phyloP scores from a whole-genome alignment of 805 yeast genomes.

The Lipomyces lipofer region DNA sequence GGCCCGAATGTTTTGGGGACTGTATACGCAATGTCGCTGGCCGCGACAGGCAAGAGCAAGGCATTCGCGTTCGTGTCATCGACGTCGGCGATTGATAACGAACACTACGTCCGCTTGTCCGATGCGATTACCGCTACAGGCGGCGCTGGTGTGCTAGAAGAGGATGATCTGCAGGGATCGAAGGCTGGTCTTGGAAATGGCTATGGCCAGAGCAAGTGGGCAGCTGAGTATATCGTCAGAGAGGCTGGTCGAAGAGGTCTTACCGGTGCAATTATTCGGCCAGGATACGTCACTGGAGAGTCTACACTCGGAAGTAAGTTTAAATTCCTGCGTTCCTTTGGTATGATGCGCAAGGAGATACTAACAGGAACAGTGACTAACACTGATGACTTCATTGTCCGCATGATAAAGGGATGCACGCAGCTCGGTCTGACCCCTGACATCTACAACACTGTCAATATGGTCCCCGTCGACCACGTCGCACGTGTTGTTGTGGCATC shows the following conservation, averaged over 20 bases:
- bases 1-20: slow-evolving; percentile 93
- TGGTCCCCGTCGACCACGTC: slow-evolving; percentile 98
- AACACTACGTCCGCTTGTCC: slow-evolving; percentile 73
- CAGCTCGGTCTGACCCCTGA: slow-evolving; percentile 86
- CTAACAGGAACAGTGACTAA: slow-evolving; percentile 57
- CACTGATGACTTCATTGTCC: slow-evolving; percentile 92
- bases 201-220: slow-evolving; percentile 98
- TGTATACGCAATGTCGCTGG: slow-evolving; percentile 74
- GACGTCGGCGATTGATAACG: slow-evolving; percentile 87
- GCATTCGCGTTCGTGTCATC: slow-evolving; percentile 90
- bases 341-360: neutral
- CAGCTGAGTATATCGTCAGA: slow-evolving; percentile 86
- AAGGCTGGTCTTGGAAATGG: slow-evolving; percentile 82
- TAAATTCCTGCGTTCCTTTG: neutral
- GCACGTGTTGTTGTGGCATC: slow-evolving; percentile 87
- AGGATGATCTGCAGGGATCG: slow-evolving; percentile 82
- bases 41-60: slow-evolving; percentile 80
- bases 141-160: slow-evolving; percentile 70
- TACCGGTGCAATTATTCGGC: slow-evolving; percentile 85
- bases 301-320: slow-evolving; percentile 60
- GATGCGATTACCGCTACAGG: slow-evolving; percentile 68
- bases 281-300: slow-evolving; percentile 94
- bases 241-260: slow-evolving; percentile 86
- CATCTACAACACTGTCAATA: slow-evolving; percentile 83
- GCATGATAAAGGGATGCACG: slow-evolving; percentile 92